A percentile compares a stretch with the other conserved stretches of the same genome.
Evolutionary conservation across 2,329 filamentous ascomycete genomes (phyloP).

Genomic region (Botrytis byssoidea): DNA sequence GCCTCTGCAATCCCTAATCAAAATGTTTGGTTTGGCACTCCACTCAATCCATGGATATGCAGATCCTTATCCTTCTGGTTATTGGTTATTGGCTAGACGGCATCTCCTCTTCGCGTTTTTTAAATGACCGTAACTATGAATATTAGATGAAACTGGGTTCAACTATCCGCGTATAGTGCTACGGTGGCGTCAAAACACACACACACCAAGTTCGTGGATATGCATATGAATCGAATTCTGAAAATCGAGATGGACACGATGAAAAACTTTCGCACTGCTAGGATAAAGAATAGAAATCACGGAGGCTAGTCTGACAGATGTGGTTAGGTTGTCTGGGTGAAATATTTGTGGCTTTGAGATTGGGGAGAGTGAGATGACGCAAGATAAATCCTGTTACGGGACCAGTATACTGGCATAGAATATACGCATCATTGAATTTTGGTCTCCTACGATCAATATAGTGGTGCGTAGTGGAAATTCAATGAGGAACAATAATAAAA

Average conservation of each 20-base stretch:
- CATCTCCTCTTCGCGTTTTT: conserved; percentile 54
- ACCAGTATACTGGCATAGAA: not conserved
- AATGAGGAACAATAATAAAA: not conserved
- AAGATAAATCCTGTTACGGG: not conserved
- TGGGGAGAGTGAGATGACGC: not conserved
- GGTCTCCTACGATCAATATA: fast-evolving
- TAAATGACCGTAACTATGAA: conserved; percentile 46
- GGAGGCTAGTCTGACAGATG: not conserved
- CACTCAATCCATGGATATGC: conserved; percentile 52
- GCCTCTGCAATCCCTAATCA: conserved; percentile 56
- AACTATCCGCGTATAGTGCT: conserved; percentile 50
- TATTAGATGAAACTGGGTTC: conserved; percentile 31
- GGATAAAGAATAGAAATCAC: not conserved
- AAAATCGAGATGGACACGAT: not conserved
- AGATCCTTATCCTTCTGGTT: conserved; percentile 50
- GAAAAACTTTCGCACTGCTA: not conserved
- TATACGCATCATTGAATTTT: not conserved
- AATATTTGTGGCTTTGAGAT: not conserved
- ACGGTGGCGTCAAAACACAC: conserved; percentile 54
- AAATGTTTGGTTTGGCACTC: conserved; percentile 61
- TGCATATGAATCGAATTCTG: conserved; percentile 51
- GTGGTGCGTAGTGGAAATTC: not conserved
- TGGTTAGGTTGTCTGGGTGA: not conserved
- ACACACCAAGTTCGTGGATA: conserved; percentile 55
- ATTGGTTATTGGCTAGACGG: conserved; percentile 60